Conservation (phyloP, 441 rosid species). For the Adansonia madagascariensis region DNA sequence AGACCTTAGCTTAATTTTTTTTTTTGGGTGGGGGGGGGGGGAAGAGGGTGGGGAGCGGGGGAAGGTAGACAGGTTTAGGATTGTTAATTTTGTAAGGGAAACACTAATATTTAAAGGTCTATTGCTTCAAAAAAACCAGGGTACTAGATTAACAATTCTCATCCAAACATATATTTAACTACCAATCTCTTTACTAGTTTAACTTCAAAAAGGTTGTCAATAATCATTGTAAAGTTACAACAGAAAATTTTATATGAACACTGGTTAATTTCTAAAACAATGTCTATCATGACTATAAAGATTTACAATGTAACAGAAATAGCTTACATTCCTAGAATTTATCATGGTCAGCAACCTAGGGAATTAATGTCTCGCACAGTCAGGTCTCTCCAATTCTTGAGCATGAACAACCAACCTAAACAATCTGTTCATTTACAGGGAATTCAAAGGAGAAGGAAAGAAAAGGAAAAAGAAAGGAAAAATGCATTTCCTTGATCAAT, state of each 20-base stretch:
- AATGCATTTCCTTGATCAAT: not conserved
- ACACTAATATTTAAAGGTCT: not conserved
- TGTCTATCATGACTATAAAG: not conserved
- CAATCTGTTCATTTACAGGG: not conserved
- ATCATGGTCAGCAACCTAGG: not conserved
- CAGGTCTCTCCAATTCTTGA: conserved; percentile 10
- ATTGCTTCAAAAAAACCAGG: not conserved
- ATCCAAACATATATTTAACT: not conserved
- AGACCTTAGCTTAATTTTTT: not conserved
- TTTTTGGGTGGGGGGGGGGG: not conserved
- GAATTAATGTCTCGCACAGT: not conserved
- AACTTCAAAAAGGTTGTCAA: not conserved
- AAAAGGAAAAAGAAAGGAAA: not conserved
- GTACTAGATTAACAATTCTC: not conserved
- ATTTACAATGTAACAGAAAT: not conserved
- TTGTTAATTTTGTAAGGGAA: not conserved
- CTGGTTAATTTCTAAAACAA: not conserved
- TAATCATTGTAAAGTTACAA: not conserved
- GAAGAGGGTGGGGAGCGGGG: too few species aligned
- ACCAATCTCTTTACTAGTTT: too few species aligned
- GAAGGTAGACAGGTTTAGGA: too few species aligned
- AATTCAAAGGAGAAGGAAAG: not conserved
- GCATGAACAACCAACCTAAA: not conserved
- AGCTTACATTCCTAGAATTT: not conserved
- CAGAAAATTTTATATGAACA: not conserved